A percentile compares a stretch with the other conserved stretches of the same genome.
Conservation (phyloP, 768 basidiomycete species). For the Panaeolus cyanescens region DNA sequence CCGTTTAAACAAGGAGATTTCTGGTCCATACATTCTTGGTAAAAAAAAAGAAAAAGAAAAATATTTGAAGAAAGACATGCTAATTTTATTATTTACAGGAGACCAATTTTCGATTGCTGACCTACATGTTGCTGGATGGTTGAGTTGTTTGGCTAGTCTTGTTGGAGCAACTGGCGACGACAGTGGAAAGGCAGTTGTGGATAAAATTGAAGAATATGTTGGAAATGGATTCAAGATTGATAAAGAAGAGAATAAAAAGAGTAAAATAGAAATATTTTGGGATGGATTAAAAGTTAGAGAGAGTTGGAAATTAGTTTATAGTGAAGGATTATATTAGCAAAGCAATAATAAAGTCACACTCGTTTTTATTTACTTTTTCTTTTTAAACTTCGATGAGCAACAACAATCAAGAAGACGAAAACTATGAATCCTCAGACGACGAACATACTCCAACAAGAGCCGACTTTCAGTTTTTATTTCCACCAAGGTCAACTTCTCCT, state of each 20-base stretch:
- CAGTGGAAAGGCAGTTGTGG: slow-evolving; percentile 50
- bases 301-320: slow-evolving; percentile 77
- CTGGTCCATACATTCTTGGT: slow-evolving; percentile 70
- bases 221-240: slow-evolving; percentile 46
- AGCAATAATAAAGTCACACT: too few relatives aligned
- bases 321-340: slow-evolving; percentile 43
- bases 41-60: slow-evolving; percentile 16
- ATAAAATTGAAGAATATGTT: slow-evolving; percentile 53
- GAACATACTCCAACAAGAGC: neutral
- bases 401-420: neutral
- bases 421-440: neutral
- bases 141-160: slow-evolving; percentile 59
- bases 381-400: neutral
- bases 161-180: slow-evolving; percentile 54
- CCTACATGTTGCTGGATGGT: slow-evolving; percentile 78
- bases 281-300: slow-evolving; percentile 58
- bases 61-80: neutral
- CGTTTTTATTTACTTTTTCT: neutral
- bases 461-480: too few relatives aligned
- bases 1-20: slow-evolving; percentile 55
- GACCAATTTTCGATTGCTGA: slow-evolving; percentile 85
- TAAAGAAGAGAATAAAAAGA: slow-evolving; percentile 46
- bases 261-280: slow-evolving; percentile 75
- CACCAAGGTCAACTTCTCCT: neutral
- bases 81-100: slow-evolving; percentile 42